Evolutionary conservation across 441 rosid genomes (phyloP), one percentile per base, ranked within the genome.

Genomic region (Populus tomentosa): DNA sequence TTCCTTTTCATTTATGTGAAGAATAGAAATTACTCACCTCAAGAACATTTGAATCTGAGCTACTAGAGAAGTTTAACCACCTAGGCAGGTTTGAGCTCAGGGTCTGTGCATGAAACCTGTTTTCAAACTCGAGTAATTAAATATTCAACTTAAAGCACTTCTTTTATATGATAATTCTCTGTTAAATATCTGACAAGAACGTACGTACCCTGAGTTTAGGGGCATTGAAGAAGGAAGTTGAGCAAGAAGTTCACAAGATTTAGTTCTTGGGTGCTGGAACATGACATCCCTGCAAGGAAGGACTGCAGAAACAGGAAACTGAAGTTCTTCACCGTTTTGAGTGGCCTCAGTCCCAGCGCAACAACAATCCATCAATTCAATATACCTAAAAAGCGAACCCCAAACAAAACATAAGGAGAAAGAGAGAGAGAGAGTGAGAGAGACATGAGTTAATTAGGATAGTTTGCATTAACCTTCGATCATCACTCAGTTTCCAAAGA

Each of bases 321-420:
- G 81, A 83, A 86, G 84, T 74, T 88, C 92, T 6, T 82, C 84
- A 77, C 81, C 85, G 77, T 71, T 83, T 66, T 79, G 69, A 0
- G 53, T 73, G 42, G 80, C 77, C 62, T 81, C 80, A 72, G 87
- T 77, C 69, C 97, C 97, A 59, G 85, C 90, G 75, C 98, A 95
- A 82, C 98, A 93, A 69, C 97, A 93, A 80, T 89, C 95, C 77
- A 87, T 74, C 97, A 94, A 93, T 87, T 89, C 91, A 50, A 95
- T 67, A 73, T 82, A 88, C 84, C 98, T 95, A 70, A 20, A 21
- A 53, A 35, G 10, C 0, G 50, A 56, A 26, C 3, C 6, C 20
- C 3, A 32, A 16, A 3, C 50, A 72, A 24, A 7, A 68, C 46
- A 64, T 71, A 56, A 69, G 73, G 63, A 35, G 40, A 76, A n/a